Evolutionary conservation across 805 yeast genomes (phyloP), one percentile per base, ranked within the genome.

Genomic region (Candida michaelii): DNA sequence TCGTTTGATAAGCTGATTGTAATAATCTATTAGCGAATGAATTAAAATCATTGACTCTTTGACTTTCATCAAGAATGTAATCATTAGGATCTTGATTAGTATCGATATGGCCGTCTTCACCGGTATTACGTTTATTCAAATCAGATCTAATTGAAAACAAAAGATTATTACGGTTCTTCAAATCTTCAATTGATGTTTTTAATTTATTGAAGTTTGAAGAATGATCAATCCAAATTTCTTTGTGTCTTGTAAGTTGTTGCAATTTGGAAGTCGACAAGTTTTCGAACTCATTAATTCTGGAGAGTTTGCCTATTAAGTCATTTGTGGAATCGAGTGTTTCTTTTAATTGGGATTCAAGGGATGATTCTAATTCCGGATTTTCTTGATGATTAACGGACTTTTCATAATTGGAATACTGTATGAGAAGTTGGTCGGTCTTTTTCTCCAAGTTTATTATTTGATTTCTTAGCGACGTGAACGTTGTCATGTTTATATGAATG

Each of bases 1-100:
- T 73, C 0, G 98, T 89, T 51, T 85, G 87, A 65, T 79, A 84
- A 1, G 97, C 98, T 58, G 85, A 90, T n/a, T 77, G 76, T 29
- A 91, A 73, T 44, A 93, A 69, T 33, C 84, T 67, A 58, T 93
- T 97, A 12, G 95, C 87, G 39, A 89, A 69, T 32, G 74, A 72
- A 58, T 89, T 82, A 32, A 93, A 81, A 39, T 73, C 73, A 50
- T 86, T 87, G 14, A 85, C 84, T 38, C 96, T 71, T 29, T 76
- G 69, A 6, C 88, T 64, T 63, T 91, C 99, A 45, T 85, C 82
- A 43, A 84, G 73, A 59, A 87, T 81, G 60, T 91, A 91, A 47
- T 81, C 86, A 48, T 83, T 80, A 42, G 82, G 87, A 50, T 63
- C 63, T 35, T 40, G 46, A n/a, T 18, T 15, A 5, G 19, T 23